Base-by-base conservation (phyloP, 2,329 filamentous ascomycete species). In the Curvularia sp. region DNA sequence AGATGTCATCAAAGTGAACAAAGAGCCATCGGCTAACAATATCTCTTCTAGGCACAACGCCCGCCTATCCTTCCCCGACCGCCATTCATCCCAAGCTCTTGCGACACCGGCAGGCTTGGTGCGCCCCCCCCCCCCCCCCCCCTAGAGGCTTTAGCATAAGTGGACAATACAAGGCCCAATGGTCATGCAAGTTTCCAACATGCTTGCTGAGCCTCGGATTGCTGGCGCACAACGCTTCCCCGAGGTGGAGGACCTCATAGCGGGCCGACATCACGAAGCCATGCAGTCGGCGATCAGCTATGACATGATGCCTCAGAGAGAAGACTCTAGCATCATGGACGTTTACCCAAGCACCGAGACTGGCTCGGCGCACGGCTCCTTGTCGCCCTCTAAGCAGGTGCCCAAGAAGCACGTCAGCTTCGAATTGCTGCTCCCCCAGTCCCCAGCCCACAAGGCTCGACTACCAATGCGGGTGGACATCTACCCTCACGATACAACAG, bases 401-500 rank as follows among this genome's bases (percentile, higher is more conserved):
- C 55, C 55, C 57, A 76, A 80, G 63, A 93, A 93, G 82, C 89
- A 88, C 73, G 89, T 93, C 80, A 86, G 89, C 81, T 93, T 94
- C 78, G 88, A 92, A 78, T 84, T 93, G 53, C 82, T 92, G 67
- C 87, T 90, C 69, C 83, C 85, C 53, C 86, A 90, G 68, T 84
- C 86, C 30, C 86, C 87, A 60, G 86, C 89, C 74, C 87, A 86
- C 69, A 86, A 87, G 69, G 90, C 89, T 79, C 88, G 91, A 73
- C 82, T 93, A 66, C 90, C 91, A n/a, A 89, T 94, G 86, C 84
- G 90, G 71, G 90, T 94, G 53, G 91, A 96, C 73, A 97, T 99
- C 68, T 97, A 90, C 73, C 92, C 92, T 46, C 93, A 98, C 78
- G 95, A 99, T 81, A 93, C 92, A 51, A 98, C 94, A 21, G 94